phyloP scores from a whole-genome alignment of 2,329 filamentous ascomycete genomes.

The Arachnopeziza araneosa region DNA sequence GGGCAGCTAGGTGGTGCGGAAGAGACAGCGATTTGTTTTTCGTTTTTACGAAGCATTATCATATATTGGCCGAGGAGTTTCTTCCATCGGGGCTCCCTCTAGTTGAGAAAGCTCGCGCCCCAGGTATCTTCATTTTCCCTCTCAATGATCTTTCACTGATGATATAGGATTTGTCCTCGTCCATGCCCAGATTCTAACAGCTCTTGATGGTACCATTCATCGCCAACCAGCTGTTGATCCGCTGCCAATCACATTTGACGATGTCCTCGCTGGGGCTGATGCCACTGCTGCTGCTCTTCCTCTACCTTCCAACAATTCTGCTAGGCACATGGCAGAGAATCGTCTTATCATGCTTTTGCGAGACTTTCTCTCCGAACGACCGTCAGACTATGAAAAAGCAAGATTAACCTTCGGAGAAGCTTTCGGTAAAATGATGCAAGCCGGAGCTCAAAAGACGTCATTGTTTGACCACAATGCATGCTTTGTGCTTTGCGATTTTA shows the following conservation, averaged over 20 bases:
- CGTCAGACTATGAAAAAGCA: slow-evolving; percentile 45
- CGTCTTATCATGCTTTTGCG: slow-evolving; percentile 64
- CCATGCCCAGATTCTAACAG: slow-evolving; percentile 61
- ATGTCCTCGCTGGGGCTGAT: slow-evolving; percentile 56
- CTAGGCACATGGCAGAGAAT: slow-evolving; percentile 65
- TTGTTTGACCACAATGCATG: slow-evolving; percentile 66
- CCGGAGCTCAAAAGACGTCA: slow-evolving; percentile 56
- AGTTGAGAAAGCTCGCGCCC: slow-evolving; percentile 53
- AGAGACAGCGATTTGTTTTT: slow-evolving; percentile 70
- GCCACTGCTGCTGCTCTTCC: slow-evolving; percentile 49
- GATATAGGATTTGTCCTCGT: slow-evolving; percentile 52
- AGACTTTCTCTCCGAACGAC: slow-evolving; percentile 60
- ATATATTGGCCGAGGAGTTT: slow-evolving; percentile 58
- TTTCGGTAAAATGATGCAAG: slow-evolving; percentile 57
- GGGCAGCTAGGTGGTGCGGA: slow-evolving; percentile 67
- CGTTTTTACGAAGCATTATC: slow-evolving; percentile 66
- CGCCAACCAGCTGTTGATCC: slow-evolving; percentile 46
- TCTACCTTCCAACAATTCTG: slow-evolving; percentile 52
- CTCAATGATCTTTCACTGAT: slow-evolving; percentile 12
- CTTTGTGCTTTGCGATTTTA: slow-evolving; percentile 67
- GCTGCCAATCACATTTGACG: slow-evolving; percentile 58
- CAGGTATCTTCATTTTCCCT: slow-evolving; percentile 29
- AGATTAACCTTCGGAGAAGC: slow-evolving; percentile 57
- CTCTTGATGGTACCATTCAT: slow-evolving; percentile 64
- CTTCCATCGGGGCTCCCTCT: slow-evolving; percentile 45